Evolutionary conservation across 768 basidiomycete genomes (phyloP).

Genomic region (Epithele typhae): DNA sequence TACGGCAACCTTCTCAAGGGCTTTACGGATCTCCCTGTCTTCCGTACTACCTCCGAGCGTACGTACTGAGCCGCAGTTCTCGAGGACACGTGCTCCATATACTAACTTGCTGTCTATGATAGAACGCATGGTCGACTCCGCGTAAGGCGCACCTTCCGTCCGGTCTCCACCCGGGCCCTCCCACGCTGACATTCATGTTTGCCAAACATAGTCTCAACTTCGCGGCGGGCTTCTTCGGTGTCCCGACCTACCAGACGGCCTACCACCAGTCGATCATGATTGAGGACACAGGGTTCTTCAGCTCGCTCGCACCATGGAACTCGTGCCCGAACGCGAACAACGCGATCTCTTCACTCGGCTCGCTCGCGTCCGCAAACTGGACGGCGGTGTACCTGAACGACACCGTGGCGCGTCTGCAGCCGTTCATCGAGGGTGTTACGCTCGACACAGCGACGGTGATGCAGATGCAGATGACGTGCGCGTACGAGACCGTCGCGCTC

Average conservation of each 20-base stretch:
- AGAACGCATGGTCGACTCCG: conserved; percentile 33
- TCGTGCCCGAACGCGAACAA: conserved; percentile 29
- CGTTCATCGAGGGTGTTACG: conserved; percentile 28
- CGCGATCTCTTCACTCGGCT: conserved; percentile 20
- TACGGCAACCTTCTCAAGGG: conserved; percentile 43
- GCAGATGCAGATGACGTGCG: conserved; percentile 35
- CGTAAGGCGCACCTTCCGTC: too few relatives aligned
- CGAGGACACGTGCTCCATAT: neutral
- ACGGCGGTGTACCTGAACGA: conserved; percentile 34
- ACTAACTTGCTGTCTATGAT: too few relatives aligned
- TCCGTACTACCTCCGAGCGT: conserved; percentile 43
- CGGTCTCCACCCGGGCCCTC: too few relatives aligned
- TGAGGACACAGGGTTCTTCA: conserved; percentile 41
- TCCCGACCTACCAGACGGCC: conserved; percentile 34
- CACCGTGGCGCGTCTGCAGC: conserved; percentile 31
- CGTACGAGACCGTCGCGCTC: conserved; percentile 47
- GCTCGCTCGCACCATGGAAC: conserved; percentile 40
- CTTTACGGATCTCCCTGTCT: conserved; percentile 44
- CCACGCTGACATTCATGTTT: too few relatives aligned
- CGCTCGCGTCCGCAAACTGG: conserved; percentile 30
- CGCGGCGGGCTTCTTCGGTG: conserved; percentile 46
- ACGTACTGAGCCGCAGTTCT: neutral
- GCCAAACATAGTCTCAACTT: conserved; percentile 35
- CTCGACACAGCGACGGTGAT: conserved; percentile 27
- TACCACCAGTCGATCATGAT: conserved; percentile 47